Evolutionary conservation across 176 grass and related monocot species (phyloP), one percentile per base, ranked within the genome.

Genomic region (Triticum turgidum): DNA sequence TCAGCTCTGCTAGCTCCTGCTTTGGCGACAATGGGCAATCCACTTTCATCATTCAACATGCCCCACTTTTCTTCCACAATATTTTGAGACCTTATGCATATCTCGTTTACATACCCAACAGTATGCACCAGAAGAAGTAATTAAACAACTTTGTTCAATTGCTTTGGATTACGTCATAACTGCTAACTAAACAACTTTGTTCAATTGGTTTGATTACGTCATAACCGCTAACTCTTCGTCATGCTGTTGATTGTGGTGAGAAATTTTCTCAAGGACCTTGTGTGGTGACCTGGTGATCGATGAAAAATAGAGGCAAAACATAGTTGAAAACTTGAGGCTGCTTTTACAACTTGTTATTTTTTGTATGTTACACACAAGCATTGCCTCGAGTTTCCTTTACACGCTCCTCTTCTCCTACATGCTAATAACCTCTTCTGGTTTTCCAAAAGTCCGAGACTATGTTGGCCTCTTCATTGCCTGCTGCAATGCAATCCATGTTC

Each of bases 401-500:
- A 80, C 44, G 69, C 33, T 65, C 76, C 61, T 69, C n/a, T 91
- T 91, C 70, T 62, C 79, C 91, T 92, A 92, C 38, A 88, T 12
- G 27, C 90, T 89, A 89, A 86, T 71, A 79, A 58, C 49, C 37
- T 84, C 80, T 81, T 85, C 77, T 42, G 78, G 44, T 51, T 79
- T 4, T 80, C 67, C 84, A 33, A 80, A 84, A 83, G 72, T 45
- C 44, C 42, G 47, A 27, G 44, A 76, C 80, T 81, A 78, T 52
- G 34, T 66, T 77, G 82, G 65, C 12, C n/a, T 79, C 80, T 81
- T 84, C 85, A 65, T 86, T 74, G 71, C 29, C 56, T 83, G 67
- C 86, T 64, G 29, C 89, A 49, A 81, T 45, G 29, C 89, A 38
- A 81, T 35, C 56, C 58, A 76, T 38, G 42, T 49, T 59, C 85